Conservation (phyloP, 1,139 yeast species). For the Petasospora rhodanensis region DNA sequence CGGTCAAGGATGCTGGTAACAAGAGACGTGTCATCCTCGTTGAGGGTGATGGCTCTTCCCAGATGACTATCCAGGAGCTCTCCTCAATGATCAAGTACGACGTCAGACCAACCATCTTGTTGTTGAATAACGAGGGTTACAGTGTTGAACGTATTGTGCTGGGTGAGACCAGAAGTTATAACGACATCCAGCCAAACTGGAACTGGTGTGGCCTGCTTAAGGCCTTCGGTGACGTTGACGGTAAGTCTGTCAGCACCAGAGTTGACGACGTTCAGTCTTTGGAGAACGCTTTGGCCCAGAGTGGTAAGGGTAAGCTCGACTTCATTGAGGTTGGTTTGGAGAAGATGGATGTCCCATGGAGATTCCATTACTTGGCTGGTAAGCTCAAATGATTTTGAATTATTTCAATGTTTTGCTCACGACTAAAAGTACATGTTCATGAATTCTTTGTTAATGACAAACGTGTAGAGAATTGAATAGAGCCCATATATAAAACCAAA, state of each 20-base stretch:
- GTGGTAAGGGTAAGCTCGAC: constrained; percentile 35
- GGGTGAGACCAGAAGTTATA: constrained; percentile 72
- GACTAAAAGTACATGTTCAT: too few species aligned
- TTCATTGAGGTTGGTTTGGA: constrained; percentile 57
- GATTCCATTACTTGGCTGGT: constrained; percentile 31
- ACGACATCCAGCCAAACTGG: constrained; percentile 77
- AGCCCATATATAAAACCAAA: not conserved
- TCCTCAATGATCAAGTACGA: constrained; percentile 60
- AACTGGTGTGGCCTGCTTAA: constrained; percentile 64
- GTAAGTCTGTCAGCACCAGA: constrained; percentile 29
- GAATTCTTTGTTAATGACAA: too few species aligned
- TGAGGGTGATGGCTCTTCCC: constrained; percentile 91
- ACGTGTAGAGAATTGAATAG: not conserved
- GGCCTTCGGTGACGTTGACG: constrained; percentile 61
- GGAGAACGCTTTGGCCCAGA: constrained; percentile 32
- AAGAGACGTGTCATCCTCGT: constrained; percentile 59
- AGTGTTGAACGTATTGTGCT: constrained; percentile 80
- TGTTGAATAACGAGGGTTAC: constrained; percentile 81
- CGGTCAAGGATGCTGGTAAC: constrained; percentile 49
- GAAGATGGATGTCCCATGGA: constrained; percentile 58
- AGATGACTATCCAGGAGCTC: constrained; percentile 82
- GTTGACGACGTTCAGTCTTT: constrained; percentile 34
- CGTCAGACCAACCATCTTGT: constrained; percentile 57
- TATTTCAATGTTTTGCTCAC: too few species aligned
- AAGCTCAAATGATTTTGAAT: not conserved